Evolutionary conservation across 2,329 filamentous ascomycete genomes (phyloP).

Genomic region (Iodosphaeria phyllophila): DNA sequence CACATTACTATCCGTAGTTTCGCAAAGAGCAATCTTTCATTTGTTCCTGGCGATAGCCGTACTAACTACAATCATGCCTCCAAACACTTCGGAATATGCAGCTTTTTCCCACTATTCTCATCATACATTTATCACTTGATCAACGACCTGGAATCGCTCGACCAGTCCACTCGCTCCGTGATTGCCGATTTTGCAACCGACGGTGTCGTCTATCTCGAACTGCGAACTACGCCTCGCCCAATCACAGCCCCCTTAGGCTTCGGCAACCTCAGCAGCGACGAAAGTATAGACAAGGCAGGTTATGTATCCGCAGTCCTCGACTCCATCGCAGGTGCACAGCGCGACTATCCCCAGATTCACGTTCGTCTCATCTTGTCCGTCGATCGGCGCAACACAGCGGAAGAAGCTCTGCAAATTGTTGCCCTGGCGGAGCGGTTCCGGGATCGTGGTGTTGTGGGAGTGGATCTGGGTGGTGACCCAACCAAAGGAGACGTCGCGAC

Average conservation of each 20-base stretch:
- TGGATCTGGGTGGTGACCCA: conserved; percentile 69
- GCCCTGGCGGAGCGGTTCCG: conserved; percentile 39
- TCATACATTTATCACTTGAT: conserved; percentile 64
- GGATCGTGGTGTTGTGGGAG: conserved; percentile 41
- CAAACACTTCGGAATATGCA: conserved; percentile 12
- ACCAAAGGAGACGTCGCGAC: conserved; percentile 37
- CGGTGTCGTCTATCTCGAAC: conserved; percentile 59
- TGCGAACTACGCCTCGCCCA: conserved; percentile 60
- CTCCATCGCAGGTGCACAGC: conserved; percentile 27
- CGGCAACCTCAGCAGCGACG: too few relatives aligned
- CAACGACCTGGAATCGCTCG: conserved; percentile 39
- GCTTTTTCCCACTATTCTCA: conserved; percentile 64
- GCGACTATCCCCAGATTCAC: conserved; percentile 24
- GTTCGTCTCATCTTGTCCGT: conserved; percentile 55
- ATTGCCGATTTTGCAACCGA: conserved; percentile 48
- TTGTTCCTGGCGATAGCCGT: too few relatives aligned
- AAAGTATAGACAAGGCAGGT: conserved; percentile 34
- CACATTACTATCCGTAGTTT: too few relatives aligned
- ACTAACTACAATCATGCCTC: neutral
- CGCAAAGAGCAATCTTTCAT: too few relatives aligned
- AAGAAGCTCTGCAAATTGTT: conserved; percentile 44
- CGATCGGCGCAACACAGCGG: conserved; percentile 42
- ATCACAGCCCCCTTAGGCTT: too few relatives aligned
- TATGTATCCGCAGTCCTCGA: conserved; percentile 50
- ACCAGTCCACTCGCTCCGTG: conserved; percentile 44